Base-by-base conservation (phyloP, 768 basidiomycete genomes). In the Imleria badia region DNA sequence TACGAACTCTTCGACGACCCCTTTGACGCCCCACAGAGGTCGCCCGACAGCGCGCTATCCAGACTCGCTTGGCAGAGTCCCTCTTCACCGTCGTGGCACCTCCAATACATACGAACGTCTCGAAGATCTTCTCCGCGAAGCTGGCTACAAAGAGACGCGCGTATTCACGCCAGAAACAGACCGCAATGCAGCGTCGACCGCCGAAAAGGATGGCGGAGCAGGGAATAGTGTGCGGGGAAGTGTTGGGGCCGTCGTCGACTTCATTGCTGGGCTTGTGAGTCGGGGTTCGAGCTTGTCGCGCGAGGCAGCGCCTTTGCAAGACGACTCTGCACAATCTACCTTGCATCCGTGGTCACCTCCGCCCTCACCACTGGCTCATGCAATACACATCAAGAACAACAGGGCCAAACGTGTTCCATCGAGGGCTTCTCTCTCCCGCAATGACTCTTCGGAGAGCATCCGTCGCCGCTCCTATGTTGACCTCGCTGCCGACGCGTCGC, bases 81-180 rank as follows among this genome's bases (percentile, higher is more conserved):
- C 88, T 0, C 73, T 91, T 14, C 89, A 91, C 66, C 79, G 87
- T 22, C 76, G 90, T 51, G 91, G 91, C 2, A 91, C 82, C 19
- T 91, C 90, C 3, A 82, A 81, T 58, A 89, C 83, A 5, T 94
- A 92, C 59, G 92, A 94, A 60, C 79, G 83, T 6, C 78, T 96
- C 19, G 94, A 94, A 60, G 91, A 94, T 72, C 76, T 97, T 17
- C 78, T 97, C 26, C 78, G 83, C 46, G 89, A 93, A 67, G 91
- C 91, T 1, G 94, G 94, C 2, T 95, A 94, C 77, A 93, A 92
- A 69, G 94, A 96, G 66, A 94, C 92, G 4, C 81, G 93, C 40
- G 80, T 97, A 12, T 89, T 91, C 63, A 94, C 94, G 0, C 93
- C 94, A 9, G 91, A 94, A 70, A 75, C 79, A 5, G 89, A 92